phyloP scores from a whole-genome alignment of 352 stramenopile genomes.

The Heterotrichella gracilis region DNA sequence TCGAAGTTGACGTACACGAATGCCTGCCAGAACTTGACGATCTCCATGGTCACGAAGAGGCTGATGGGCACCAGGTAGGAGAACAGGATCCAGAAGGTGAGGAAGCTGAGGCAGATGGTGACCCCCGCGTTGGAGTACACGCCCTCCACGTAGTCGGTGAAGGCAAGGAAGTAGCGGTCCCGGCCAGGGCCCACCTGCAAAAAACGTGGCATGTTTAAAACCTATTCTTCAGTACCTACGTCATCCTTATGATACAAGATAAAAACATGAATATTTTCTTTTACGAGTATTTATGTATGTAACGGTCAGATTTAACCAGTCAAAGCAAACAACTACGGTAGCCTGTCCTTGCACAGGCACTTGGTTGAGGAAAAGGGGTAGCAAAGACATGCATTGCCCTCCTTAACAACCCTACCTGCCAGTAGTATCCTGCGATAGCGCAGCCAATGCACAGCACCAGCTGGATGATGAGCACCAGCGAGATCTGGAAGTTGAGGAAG shows the following conservation, averaged over 20 bases:
- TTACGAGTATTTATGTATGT: too few species aligned
- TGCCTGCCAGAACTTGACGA: constrained; percentile 64
- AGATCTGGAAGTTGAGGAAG: constrained; percentile 28
- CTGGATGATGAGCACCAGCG: constrained; percentile 31
- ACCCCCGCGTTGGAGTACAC: constrained; percentile 11
- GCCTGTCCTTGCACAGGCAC: neutral
- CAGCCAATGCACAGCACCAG: constrained; percentile 26
- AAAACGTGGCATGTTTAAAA: too few species aligned
- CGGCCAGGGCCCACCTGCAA: too few species aligned
- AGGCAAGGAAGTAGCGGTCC: neutral
- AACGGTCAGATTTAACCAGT: too few species aligned
- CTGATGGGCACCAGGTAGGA: constrained; percentile 84
- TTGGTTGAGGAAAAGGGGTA: neutral
- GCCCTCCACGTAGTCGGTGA: constrained; percentile 13
- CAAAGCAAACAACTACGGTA: neutral
- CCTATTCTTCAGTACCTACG: constrained; percentile 15
- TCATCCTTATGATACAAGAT: constrained; percentile 14
- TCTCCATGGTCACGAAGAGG: constrained; percentile 75
- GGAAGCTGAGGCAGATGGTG: constrained; percentile 14
- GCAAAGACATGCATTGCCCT: too few species aligned
- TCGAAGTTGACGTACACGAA: constrained; percentile 69
- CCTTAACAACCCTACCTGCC: too few species aligned
- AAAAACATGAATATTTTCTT: too few species aligned
- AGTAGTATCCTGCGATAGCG: neutral
- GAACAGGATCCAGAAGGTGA: constrained; percentile 63